Evolutionary conservation across 371 early-diverging fungal genomes (phyloP), one percentile per base, ranked within the genome.

Genomic region (Rhizomucor miehei): DNA sequence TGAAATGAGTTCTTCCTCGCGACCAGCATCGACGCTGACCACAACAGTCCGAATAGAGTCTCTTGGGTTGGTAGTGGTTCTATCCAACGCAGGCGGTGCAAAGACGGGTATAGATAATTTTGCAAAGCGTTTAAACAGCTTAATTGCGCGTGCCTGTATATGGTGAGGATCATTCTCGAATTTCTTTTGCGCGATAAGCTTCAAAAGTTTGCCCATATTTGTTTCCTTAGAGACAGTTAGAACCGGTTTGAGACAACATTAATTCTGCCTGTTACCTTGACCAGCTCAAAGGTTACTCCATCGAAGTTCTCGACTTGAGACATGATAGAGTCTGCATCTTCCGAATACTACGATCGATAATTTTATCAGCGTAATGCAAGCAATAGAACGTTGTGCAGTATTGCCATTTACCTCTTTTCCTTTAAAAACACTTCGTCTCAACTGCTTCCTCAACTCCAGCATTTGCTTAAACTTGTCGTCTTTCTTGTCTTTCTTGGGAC

Each of bases 121-220:
- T 1, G 67, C 64, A 59, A 66, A 75, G 5, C 55, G 52, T 44
- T 65, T 71, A 40, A 75, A 65, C 9, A 75, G 44, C 12, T 48
- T 29, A 20, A 49, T 67, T 21, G 75, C 60, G 17, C 75, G 63
- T 11, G 48, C 47, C 21, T 69, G 60, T 20, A 75, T 61, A 13
- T 62, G 24, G 45, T 60, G 60, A 6, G 67, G 65, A 53, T 75
- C 75, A n/a, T 63, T 56, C 44, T 54, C 51, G 40, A 75, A 75
- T 23, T 54, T 38, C 45, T 52, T 55, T 58, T 71, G 63, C 17
- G 69, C 56, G 40, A 75, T 71, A 36, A 73, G 48, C 51, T 77
- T 77, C 51, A 77, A 59, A 9, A 77, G 50, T 44, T 66, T 68
- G 19, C 77, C 77, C 77, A 77, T 77, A 20, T 60, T 71, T n/a